A percentile compares a stretch with the other conserved stretches of the same genome.
Evolutionary conservation across 495 filamentous ascomycete genomes (phyloP).

Genomic region (Parmelia sp.): DNA sequence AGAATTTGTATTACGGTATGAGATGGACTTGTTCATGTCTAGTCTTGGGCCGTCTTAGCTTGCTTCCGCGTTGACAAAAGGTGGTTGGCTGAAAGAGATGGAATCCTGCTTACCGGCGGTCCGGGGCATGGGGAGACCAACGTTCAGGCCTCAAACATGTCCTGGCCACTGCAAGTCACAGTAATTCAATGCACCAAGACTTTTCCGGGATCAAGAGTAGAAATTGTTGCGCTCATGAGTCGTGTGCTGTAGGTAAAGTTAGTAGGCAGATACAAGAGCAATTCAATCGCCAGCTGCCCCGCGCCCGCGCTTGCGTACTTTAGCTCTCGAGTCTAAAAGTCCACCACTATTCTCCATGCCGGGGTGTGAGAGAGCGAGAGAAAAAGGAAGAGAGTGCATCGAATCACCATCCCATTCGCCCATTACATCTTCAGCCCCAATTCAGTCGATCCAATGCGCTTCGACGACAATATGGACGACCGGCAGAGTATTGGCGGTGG

Average conservation of each 20-base stretch:
- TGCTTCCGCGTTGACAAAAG: background rate
- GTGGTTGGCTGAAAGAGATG: background rate
- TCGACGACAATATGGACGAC: conserved; percentile 43
- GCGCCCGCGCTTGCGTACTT: conserved; percentile 4
- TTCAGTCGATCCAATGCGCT: conserved; percentile 19
- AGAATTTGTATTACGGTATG: background rate
- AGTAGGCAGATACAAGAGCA: background rate
- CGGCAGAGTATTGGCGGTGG: conserved; percentile 40
- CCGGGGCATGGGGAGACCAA: background rate
- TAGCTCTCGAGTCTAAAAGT: conserved; percentile 7
- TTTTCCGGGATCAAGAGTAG: background rate
- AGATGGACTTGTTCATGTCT: background rate
- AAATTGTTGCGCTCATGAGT: background rate
- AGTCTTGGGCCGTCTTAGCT: background rate
- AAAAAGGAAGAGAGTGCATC: background rate
- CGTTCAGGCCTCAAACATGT: background rate
- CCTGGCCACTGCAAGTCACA: background rate
- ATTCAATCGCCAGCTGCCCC: conserved; percentile 5
- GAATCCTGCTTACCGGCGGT: background rate
- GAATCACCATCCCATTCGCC: conserved; percentile 12
- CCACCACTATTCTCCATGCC: conserved; percentile 1
- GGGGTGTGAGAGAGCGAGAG: background rate
- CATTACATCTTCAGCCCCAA: conserved; percentile 4
- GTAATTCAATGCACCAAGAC: background rate
- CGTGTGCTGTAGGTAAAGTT: no score